Conservation (phyloP, 805 yeast genomes). For the Monosporozyma solicola region DNA sequence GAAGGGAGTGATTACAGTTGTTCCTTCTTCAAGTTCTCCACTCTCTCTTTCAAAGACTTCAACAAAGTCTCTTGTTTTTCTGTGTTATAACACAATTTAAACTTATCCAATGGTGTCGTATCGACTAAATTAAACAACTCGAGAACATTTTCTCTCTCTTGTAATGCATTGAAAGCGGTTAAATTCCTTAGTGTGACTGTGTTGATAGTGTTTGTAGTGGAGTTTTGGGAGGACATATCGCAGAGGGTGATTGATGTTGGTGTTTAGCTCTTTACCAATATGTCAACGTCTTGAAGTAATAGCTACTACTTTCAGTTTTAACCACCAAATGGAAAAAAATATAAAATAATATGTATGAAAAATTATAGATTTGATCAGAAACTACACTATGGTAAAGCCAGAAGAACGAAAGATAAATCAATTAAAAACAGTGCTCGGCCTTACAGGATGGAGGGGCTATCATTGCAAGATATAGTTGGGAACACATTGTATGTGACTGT, state of each 20-base stretch:
- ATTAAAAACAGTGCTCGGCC: neutral
- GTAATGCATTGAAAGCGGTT: conserved; percentile 24
- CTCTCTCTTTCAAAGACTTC: conserved; percentile 9
- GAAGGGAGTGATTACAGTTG: neutral
- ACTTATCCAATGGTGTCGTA: conserved; percentile 13
- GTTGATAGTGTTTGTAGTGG: conserved; percentile 4
- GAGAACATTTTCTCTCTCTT: conserved; percentile 23
- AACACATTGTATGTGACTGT: conserved; percentile 31
- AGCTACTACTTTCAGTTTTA: no score
- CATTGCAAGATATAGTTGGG: conserved; percentile 22
- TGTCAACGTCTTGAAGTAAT: neutral
- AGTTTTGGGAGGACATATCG: neutral
- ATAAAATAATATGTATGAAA: no score
- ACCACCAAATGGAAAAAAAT: no score
- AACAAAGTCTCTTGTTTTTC: conserved; percentile 15
- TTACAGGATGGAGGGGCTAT: conserved; percentile 9
- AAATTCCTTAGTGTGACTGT: conserved; percentile 24
- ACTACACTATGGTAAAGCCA: no score
- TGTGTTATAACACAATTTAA: conserved; percentile 8
- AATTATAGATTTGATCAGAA: no score
- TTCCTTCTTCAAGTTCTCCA: neutral
- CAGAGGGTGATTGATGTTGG: neutral
- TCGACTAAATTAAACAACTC: conserved; percentile 25
- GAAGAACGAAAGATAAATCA: no score
- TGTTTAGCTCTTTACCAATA: neutral